phyloP scores from a whole-genome alignment of 148 eudicot species.

The Fallopia convolvulus region DNA sequence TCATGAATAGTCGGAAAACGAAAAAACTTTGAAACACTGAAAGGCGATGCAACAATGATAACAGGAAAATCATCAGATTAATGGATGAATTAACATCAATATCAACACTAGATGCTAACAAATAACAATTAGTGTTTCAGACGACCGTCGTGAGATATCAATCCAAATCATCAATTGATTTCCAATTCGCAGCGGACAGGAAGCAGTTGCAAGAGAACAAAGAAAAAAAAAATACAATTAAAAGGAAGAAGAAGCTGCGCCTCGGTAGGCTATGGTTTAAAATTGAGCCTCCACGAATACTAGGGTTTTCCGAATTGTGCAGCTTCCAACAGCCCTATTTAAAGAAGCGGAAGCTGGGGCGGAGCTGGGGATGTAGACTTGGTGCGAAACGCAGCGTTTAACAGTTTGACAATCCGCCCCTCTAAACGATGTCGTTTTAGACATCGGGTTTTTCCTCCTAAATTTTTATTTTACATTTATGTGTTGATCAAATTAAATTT shows the following conservation, averaged over 20 bases:
- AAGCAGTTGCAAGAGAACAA: not conserved
- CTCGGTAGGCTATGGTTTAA: not conserved
- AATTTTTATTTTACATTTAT: not conserved
- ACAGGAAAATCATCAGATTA: slow-evolving; percentile 3
- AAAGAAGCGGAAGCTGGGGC: not conserved
- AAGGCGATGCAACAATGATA: not conserved
- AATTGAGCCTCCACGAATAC: not conserved
- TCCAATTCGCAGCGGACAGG: not conserved
- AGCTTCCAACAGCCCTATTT: not conserved
- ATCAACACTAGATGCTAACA: not conserved
- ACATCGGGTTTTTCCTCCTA: not conserved
- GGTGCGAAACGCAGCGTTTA: not conserved
- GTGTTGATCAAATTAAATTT: not conserved
- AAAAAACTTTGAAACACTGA: not conserved
- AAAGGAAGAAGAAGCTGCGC: not conserved
- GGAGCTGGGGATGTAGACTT: not conserved
- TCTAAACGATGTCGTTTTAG: not conserved
- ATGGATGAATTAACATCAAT: not conserved
- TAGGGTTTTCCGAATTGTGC: not conserved
- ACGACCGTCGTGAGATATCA: slow-evolving; percentile 8
- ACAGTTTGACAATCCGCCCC: not conserved
- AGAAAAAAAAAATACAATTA: not conserved
- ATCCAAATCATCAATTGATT: slow-evolving; percentile 6
- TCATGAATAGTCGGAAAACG: not conserved
- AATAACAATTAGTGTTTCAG: not conserved